Conservation (phyloP, 768 basidiomycete species). For the Leccinum uliginosum region DNA sequence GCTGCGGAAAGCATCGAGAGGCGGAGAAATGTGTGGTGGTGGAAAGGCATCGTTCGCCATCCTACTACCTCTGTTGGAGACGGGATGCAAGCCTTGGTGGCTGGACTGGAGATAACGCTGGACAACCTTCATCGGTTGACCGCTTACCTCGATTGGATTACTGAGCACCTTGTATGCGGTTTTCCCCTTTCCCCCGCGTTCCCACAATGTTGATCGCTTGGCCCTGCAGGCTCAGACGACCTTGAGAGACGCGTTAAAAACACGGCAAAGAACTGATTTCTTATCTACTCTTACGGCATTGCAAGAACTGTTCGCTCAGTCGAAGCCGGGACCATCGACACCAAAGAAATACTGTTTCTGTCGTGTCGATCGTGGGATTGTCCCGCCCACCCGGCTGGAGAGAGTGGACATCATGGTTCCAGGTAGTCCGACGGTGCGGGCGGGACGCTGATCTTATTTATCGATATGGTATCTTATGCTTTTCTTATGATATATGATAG, state of each 20-base stretch:
- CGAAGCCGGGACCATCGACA: conserved; percentile 1
- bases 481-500: conserved; percentile 1
- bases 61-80: conserved; percentile 6
- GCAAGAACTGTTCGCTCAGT: conserved; percentile 20
- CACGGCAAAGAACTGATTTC: conserved; percentile 8
- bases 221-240: conserved; percentile 16
- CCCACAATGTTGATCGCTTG: conserved; percentile 1
- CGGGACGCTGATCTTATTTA: conserved; percentile 11
- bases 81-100: conserved; percentile 9
- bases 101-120: conserved; percentile 20
- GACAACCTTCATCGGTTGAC: conserved; percentile 17
- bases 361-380: neutral
- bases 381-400: neutral
- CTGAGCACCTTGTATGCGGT: conserved; percentile 22
- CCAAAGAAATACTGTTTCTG: conserved; percentile 11
- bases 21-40: conserved; percentile 1
- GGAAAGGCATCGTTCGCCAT: conserved; percentile 4
- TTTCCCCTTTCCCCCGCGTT: neutral
- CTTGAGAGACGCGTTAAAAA: conserved; percentile 10
- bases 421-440: conserved; percentile 19
- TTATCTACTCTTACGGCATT: conserved; percentile 15
- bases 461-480: conserved; percentile 10
- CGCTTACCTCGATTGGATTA: conserved; percentile 28
- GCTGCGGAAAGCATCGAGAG: neutral
- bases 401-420: conserved; percentile 18